Base-by-base conservation (phyloP, 2,329 filamentous ascomycete species). In the Aspergillus tamarii region DNA sequence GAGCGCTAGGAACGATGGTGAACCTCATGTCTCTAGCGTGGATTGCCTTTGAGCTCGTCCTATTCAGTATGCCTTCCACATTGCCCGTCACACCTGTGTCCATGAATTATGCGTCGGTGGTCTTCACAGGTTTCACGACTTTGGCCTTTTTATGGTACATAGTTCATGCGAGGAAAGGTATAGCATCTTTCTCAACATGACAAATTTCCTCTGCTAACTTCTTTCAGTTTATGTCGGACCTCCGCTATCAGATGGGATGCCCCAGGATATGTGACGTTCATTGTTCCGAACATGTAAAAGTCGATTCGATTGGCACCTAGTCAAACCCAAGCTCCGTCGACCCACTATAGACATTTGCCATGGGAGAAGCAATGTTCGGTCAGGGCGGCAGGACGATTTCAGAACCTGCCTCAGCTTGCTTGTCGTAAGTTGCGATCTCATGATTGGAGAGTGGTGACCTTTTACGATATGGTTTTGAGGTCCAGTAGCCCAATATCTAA, bases 71-170 rank as follows among this genome's bases (percentile, higher is more conserved):
- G 74, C 86, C 86, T 1, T 83, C 80, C 16, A 82, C 82, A 32
- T 75, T 85, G 57, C 85, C 86, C 4, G 84, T 86, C 62, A 85
- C 80, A 1, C 77, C 78, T 1, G 81, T 77, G 1, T 82, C 82
- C 59, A 86, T 85, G 76, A 88, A 87, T 66, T 88, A 88, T 69
- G 84, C 85, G 2, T 81, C 80, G 48, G 85, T 87, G 0, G 86
- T 89, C 2, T 84, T 88, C 65, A 80, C 84, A 9, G 76, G 83
- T 52, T 88, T 89, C 64, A 81, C 81, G 60, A 77, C 77, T 30
- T 83, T 86, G 19, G 82, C 81, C 21, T 82, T 77, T 0, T 66
- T 79, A 8, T 87, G 84, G 84, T 87, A 86, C 72, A 68, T 74
- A 0, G 67, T 83, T 8, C 81, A 85, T 74, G 84, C 84, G 54